Conservation (phyloP, 2,329 filamentous ascomycete species). For the Pseudogymnoascus pannorum region DNA sequence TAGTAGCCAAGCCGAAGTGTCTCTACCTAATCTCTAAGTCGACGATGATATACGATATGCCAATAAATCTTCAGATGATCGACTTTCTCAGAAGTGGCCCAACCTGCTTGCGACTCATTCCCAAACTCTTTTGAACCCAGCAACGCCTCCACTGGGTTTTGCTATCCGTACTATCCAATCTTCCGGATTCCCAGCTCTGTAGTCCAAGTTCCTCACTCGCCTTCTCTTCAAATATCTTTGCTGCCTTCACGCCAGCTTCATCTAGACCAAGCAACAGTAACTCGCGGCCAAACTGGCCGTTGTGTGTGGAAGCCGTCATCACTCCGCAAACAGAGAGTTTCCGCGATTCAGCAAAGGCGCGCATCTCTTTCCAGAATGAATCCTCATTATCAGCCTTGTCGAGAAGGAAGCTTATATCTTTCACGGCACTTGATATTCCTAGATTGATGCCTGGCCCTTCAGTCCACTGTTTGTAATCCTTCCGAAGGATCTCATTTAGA, state of each 20-base stretch:
- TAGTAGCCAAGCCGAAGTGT: no score
- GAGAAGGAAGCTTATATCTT: conserved; percentile 53
- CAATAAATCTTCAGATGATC: conserved; percentile 24
- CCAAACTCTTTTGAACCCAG: conserved; percentile 60
- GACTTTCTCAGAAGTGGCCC: conserved; percentile 57
- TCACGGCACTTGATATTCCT: conserved; percentile 61
- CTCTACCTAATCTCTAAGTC: background rate
- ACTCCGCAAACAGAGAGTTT: conserved; percentile 55
- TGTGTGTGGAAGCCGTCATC: conserved; percentile 58
- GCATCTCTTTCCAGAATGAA: conserved; percentile 42
- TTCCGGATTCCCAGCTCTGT: conserved; percentile 43
- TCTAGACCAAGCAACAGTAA: conserved; percentile 59
- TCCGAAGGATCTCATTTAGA: conserved; percentile 62
- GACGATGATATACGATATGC: background rate
- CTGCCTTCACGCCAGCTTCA: conserved; percentile 41
- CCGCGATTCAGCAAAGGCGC: conserved; percentile 47
- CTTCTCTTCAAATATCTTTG: conserved; percentile 45
- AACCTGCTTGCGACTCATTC: conserved; percentile 61
- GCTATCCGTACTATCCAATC: conserved; percentile 36
- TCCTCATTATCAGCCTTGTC: conserved; percentile 41
- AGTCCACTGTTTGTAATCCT: conserved; percentile 79
- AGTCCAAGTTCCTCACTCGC: conserved; percentile 47
- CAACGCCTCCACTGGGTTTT: conserved; percentile 44
- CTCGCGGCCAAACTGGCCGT: conserved; percentile 55
- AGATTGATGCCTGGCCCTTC: conserved; percentile 46